These are phyloP conservation scores for Ceriops zippeliana DNA, from an alignment of 345 rosid genomes.

Conservation along the genomic window DNA sequence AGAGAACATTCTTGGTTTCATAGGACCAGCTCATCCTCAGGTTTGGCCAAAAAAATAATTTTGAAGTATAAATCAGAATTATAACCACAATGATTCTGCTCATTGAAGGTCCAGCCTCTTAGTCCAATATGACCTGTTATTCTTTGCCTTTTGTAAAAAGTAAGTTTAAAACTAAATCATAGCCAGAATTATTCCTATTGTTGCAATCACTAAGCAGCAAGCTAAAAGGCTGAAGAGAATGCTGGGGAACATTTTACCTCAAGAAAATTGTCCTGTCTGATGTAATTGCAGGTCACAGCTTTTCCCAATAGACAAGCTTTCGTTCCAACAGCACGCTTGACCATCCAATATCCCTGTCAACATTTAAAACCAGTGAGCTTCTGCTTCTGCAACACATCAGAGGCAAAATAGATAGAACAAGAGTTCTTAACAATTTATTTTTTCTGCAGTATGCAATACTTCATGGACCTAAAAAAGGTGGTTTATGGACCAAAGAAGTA, in stretches of 20 bases:
- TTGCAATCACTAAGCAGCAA: not conserved
- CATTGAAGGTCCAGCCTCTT: no score
- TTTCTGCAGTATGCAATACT: conserved; percentile 2
- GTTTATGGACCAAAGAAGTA: not conserved
- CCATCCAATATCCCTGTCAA: conserved; percentile 97
- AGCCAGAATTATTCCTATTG: no score
- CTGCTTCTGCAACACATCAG: not conserved
- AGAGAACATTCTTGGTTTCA: not conserved
- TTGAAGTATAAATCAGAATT: not conserved
- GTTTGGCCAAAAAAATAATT: not conserved
- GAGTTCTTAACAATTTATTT: not conserved
- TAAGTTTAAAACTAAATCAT: no score
- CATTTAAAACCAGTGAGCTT: conserved; percentile 10
- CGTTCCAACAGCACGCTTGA: conserved; percentile 97
- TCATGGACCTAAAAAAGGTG: no score
- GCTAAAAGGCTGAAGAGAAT: not conserved
- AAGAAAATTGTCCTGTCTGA: conserved; percentile 86
- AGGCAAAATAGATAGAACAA: conserved; percentile 2
- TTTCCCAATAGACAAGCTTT: conserved; percentile 96
- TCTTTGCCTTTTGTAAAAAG: not conserved
- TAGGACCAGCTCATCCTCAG: not conserved
- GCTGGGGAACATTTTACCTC: conserved; percentile 46
- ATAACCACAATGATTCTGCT: not conserved
- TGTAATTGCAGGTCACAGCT: conserved; percentile 92
- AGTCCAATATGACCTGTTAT: not conserved